A percentile compares a stretch with the other conserved stretches of the same genome.
Conservation (phyloP, 805 yeast species). For the Starmerella cellae region DNA sequence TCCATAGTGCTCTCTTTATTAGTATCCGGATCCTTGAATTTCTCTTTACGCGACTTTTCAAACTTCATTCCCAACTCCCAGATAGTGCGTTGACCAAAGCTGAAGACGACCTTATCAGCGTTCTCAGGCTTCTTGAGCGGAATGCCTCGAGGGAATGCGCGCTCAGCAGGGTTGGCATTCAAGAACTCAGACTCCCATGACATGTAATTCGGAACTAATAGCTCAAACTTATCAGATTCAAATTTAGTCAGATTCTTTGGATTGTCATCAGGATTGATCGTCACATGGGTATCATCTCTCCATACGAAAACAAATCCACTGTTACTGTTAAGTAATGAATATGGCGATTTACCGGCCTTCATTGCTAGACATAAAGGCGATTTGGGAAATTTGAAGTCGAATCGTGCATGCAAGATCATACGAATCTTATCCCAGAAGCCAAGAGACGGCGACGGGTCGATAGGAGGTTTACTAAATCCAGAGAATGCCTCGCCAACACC, state of each 20-base stretch:
- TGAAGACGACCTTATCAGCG: conserved; percentile 41
- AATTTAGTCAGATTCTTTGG: conserved; percentile 56
- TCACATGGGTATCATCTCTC: conserved; percentile 45
- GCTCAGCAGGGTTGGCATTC: conserved; percentile 22
- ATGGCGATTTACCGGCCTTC: conserved; percentile 73
- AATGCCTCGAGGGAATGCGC: conserved; percentile 21
- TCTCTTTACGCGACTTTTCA: conserved; percentile 42
- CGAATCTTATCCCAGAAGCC: conserved; percentile 92
- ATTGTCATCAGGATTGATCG: conserved; percentile 52
- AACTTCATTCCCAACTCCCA: conserved; percentile 69
- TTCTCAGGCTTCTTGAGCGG: conserved; percentile 19
- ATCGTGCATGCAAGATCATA: conserved; percentile 59
- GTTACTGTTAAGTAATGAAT: conserved; percentile 47
- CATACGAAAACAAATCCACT: conserved; percentile 73
- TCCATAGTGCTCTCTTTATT: neutral
- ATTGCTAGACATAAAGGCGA: conserved; percentile 30
- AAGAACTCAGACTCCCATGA: conserved; percentile 30
- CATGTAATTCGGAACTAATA: conserved; percentile 66
- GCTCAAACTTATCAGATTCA: conserved; percentile 45
- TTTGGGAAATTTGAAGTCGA: conserved; percentile 39
- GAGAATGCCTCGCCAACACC: conserved; percentile 67
- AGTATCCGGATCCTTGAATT: neutral
- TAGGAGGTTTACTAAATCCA: conserved; percentile 75
- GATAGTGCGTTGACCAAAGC: conserved; percentile 50
- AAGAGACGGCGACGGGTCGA: conserved; percentile 69